Evolutionary conservation across 805 yeast genomes (phyloP), one percentile per base, ranked within the genome.

Genomic region (Cephaloascus albidus): DNA sequence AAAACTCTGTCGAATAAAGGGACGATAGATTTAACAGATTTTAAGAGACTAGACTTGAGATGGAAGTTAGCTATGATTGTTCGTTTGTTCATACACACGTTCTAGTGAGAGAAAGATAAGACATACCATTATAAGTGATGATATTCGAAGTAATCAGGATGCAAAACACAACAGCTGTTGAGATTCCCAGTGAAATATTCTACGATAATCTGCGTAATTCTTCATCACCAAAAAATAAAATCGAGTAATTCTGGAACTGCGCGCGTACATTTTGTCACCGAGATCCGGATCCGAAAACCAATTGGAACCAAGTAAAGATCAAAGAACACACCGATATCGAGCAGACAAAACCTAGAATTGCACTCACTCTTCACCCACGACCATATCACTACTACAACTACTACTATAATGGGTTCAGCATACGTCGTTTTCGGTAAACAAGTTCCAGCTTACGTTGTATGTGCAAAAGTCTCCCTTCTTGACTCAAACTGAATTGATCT

Each of bases 1-100:
- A 93, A 78, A 45, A 93, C 90, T 69, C 98, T 84, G 80, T 93
- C 97, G 52, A 93, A 74, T 52, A 94, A 78, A 47, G 98, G 98
- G 50, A 82, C 81, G 58, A 93, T 82, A 43, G 87, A 76, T 68
- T 87, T 83, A 54, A 86, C 93, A 49, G 85, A 79, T 64, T 85
- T 87, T 59, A 84, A 67, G 48, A 84, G 58, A 37, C 88, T 73
- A 44, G 76, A 64, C 78, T 68, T 58, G 30, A 50, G 18, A 34
- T 35, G 37, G 36, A 34, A 28, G 57, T 40, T 46, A 59, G 65
- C 58, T 56, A 36, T 52, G 28, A 37, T 18, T n/a, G 17, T 36
- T 32, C 8, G 14, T 18, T 33, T 23, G 35, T n/a, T n/a, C n/a
- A n/a, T n/a, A n/a, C n/a, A n/a, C n/a, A n/a, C n/a, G n/a, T n/a